Base-by-base conservation (phyloP, 2,329 filamentous ascomycete genomes). In the Nemania serpens region DNA sequence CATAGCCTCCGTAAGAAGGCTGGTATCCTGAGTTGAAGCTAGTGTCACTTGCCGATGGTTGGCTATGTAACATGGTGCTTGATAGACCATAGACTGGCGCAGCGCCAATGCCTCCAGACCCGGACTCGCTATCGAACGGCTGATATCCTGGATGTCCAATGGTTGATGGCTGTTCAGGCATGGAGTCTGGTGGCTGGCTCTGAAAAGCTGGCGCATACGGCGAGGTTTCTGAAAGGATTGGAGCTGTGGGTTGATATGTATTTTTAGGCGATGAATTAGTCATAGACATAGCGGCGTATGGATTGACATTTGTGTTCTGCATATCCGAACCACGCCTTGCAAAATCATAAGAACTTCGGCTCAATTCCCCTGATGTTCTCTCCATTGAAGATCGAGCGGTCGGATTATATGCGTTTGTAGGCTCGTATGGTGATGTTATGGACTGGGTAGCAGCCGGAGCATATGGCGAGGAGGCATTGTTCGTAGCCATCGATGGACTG, bases 1-100 rank as follows among this genome's bases (percentile, higher is more conserved):
- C 80, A 61, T 84, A 86, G 5, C 81, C 81, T 2, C 82, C 82
- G 55, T 83, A 83, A 3, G 78, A 77, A 13, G 81, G 75, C 53
- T 83, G 80, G 59, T 82, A 83, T 4, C 55, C 70, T 57, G 50
- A 68, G 47, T 42, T 68, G 15, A 46, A 71, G 62, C 54, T 59
- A 10, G 52, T 41, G 4, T 63, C 63, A 37, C 67, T 68, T 29
- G 46, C 45, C 6, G 54, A 15, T 37, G 50, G 41, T 36, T 68
- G 62, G 2, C 62, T 61, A 25, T 67, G 64, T 9, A 62, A 34
- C 18, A 64, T 65, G 1, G 52, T 33, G 20, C 43, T 55, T 15
- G 61, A 61, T n/a, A 61, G 43, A 48, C 48, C 37, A 47, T 65
- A 55, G 41, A 33, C 55, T 29, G 64, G 63, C 12, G 53, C 48